Conservation (phyloP, 495 filamentous ascomycete species). For the Aspergillus baeticus region DNA sequence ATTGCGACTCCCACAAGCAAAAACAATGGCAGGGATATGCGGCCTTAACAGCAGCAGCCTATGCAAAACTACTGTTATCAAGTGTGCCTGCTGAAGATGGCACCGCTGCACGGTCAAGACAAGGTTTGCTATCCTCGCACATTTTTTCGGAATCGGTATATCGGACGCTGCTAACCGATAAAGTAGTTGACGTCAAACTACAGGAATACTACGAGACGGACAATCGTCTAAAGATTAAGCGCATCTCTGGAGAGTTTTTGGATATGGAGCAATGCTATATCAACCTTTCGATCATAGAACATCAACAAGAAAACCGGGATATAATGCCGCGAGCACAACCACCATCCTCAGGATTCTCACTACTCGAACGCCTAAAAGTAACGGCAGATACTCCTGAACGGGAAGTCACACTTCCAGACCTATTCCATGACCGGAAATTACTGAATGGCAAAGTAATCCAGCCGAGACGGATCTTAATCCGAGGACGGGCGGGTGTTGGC, state of each 20-base stretch:
- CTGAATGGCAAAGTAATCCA: not conserved
- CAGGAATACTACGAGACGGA: not conserved
- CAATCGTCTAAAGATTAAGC: conserved; percentile 23
- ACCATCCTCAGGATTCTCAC: not conserved
- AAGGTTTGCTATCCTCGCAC: not conserved
- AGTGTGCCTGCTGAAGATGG: conserved; percentile 9
- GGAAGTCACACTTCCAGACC: not conserved
- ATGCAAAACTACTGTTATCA: conserved; percentile 26
- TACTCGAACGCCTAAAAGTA: conserved; percentile 5
- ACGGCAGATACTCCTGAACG: not conserved
- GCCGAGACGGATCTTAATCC: conserved; percentile 35
- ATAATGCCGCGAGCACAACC: not conserved
- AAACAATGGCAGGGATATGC: conserved; percentile 30
- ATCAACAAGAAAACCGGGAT: not conserved
- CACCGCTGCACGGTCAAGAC: not conserved
- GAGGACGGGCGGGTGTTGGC: conserved; percentile 43
- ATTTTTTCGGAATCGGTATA: not conserved
- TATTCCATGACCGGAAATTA: conserved; percentile 2
- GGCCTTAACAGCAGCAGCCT: conserved; percentile 31
- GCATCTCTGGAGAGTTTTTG: conserved; percentile 16
- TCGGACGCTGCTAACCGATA: not conserved
- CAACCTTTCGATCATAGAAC: conserved; percentile 18
- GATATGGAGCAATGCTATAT: conserved; percentile 21
- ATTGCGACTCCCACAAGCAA: conserved; percentile 27
- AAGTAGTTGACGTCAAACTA: conserved; percentile 4